These are phyloP conservation scores for Corchorus olitorius DNA, from an alignment of 345 rosid genomes.

Conservation along the genomic window DNA sequence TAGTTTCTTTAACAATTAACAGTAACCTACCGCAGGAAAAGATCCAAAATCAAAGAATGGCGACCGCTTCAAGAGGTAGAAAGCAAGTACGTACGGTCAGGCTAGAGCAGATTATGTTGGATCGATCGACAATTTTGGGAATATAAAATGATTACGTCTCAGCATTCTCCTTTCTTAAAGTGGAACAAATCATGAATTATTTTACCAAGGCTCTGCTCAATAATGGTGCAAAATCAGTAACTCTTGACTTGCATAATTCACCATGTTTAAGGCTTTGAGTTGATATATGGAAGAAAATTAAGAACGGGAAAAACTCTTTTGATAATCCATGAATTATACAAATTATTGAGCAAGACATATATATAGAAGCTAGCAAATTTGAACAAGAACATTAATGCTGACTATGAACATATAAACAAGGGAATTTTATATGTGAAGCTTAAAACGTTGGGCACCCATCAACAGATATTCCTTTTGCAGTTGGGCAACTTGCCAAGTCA, in stretches of 20 bases:
- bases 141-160: too few species aligned
- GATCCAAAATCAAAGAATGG: background rate
- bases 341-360: too few species aligned
- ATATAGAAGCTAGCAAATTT: background rate
- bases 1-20: background rate
- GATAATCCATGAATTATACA: too few species aligned
- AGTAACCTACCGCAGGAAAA: background rate
- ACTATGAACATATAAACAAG: background rate
- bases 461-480: constrained; percentile 33
- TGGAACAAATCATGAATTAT: background rate
- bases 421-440: background rate
- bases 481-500: constrained; percentile 42
- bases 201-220: background rate
- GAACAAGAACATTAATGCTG: background rate
- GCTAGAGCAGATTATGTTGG: background rate
- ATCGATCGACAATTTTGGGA: background rate
- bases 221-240: background rate
- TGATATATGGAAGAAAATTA: too few species aligned
- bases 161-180: background rate
- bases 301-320: too few species aligned
- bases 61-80: background rate
- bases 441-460: constrained; percentile 43
- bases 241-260: background rate
- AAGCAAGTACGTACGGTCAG: background rate
- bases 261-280: background rate